Conservation (phyloP, 2,329 filamentous ascomycete species). For the Exophiala bonariae region DNA sequence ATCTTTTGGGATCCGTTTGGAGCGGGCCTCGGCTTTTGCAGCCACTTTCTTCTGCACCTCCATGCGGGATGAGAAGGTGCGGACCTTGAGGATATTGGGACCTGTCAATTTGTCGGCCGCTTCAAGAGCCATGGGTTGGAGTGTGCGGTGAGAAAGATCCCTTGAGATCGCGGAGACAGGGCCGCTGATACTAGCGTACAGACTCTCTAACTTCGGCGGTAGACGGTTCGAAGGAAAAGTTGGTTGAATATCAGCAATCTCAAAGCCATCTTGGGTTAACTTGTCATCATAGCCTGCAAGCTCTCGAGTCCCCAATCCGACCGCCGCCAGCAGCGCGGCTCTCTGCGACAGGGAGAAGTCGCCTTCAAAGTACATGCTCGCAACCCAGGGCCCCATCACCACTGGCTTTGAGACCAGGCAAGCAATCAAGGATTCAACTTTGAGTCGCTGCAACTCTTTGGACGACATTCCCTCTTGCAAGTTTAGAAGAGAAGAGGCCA, state of each 20-base stretch:
- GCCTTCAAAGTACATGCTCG: conserved; percentile 82
- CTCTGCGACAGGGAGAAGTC: conserved; percentile 88
- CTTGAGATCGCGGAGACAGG: conserved; percentile 69
- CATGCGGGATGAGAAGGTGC: conserved; percentile 81
- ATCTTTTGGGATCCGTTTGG: conserved; percentile 68
- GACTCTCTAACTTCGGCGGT: conserved; percentile 68
- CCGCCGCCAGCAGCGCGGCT: conserved; percentile 74
- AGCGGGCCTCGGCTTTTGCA: conserved; percentile 44
- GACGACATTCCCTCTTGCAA: conserved; percentile 84
- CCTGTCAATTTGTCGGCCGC: conserved; percentile 79
- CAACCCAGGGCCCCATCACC: conserved; percentile 80
- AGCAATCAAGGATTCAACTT: conserved; percentile 78
- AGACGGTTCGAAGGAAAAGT: conserved; percentile 81
- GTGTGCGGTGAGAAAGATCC: conserved; percentile 68
- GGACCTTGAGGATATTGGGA: conserved; percentile 81
- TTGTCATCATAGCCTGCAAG: conserved; percentile 72
- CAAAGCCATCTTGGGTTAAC: conserved; percentile 25
- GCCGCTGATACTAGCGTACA: conserved; percentile 57
- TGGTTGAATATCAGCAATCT: conserved; percentile 34
- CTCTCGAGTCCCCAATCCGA: conserved; percentile 81
- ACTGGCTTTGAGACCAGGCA: conserved; percentile 74
- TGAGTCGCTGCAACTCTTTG: conserved; percentile 69
- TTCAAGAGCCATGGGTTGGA: conserved; percentile 76
- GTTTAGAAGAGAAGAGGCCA: conserved; percentile 74
- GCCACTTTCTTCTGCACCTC: conserved; percentile 59